Evolutionary conservation across 2,329 filamentous ascomycete genomes (phyloP).

Genomic region (Plectosphaerella plurivora): DNA sequence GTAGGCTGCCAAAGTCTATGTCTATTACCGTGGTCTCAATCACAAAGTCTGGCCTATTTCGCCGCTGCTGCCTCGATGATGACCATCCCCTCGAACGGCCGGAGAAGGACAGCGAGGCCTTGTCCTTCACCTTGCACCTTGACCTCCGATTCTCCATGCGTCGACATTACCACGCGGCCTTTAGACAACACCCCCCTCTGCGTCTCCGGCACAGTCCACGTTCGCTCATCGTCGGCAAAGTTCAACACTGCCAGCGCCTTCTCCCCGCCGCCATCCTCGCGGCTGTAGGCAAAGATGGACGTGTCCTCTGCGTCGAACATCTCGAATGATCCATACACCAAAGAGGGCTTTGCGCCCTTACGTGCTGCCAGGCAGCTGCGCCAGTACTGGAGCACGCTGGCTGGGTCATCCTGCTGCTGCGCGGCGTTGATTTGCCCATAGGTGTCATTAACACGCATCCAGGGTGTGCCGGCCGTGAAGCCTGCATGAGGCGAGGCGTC

Average conservation of each 20-base stretch:
- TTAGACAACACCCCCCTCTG: constrained; percentile 16
- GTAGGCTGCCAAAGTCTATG: too few species aligned
- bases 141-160: neutral
- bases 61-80: neutral
- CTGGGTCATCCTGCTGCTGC: neutral
- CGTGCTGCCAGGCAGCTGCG: neutral
- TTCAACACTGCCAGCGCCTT: constrained; percentile 25
- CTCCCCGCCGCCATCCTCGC: constrained; percentile 6
- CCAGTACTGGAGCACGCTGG: constrained; percentile 1
- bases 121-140: neutral
- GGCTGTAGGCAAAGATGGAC: neutral
- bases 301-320: neutral
- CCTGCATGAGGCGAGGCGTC: neutral
- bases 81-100: neutral
- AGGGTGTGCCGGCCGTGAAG: neutral
- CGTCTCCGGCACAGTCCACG: constrained; percentile 11
- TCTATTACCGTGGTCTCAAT: too few species aligned
- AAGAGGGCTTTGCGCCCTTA: neutral
- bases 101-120: neutral
- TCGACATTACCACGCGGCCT: neutral
- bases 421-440: neutral
- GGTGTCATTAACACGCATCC: neutral
- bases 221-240: constrained; percentile 23
- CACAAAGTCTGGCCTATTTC: neutral
- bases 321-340: neutral